Base-by-base conservation (phyloP, 2,329 filamentous ascomycete genomes). In the Cercospora zeae-maydis region DNA sequence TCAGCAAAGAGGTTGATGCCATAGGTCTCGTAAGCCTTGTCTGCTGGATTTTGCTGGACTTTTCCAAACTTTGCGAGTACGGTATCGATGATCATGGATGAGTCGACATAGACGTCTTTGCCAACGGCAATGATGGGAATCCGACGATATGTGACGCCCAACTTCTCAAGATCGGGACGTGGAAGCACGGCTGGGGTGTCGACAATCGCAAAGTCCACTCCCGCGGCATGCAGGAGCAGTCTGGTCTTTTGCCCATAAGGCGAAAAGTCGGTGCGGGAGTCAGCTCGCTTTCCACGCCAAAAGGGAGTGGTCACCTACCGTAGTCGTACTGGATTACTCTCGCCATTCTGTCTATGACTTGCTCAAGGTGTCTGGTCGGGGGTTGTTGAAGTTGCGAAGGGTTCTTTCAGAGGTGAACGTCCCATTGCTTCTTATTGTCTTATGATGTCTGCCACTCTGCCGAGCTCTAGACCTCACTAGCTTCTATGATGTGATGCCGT, bases 41-140 rank as follows among this genome's bases (percentile, higher is more conserved):
- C 72, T 14, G 68, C 66, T 13, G 70, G 65, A 9, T 60, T 61
- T 9, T 66, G 69, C 7, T 55, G 39, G 24, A 71, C 31, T 19
- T 67, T 64, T 30, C 66, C 62, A 4, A 62, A 61, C 10, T 58
- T 60, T 8, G 59, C 55, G 16, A 69, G 36, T 56, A 68, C 59
- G 24, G 64, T 58, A 30, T 70, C 64, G 55, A 71, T 66, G 52
- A 74, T 71, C 16, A 66, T 63, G 16, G 64, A 52, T 39, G 65
- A 67, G 64, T 75, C 73, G 55, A 60, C 64, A 66, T 73, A 75
- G 62, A 75, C 62, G 54, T 75, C 72, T 27, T 72, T 71, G 39
- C 73, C 73, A 13, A 75, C 63, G 10, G 72, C 66, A 11, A 75
- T 61, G 54, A 75, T 53, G 1, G 73, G 73, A 34, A 75, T 73